phyloP scores from a whole-genome alignment of 306 rosid species.

The Cucurbita pepo region DNA sequence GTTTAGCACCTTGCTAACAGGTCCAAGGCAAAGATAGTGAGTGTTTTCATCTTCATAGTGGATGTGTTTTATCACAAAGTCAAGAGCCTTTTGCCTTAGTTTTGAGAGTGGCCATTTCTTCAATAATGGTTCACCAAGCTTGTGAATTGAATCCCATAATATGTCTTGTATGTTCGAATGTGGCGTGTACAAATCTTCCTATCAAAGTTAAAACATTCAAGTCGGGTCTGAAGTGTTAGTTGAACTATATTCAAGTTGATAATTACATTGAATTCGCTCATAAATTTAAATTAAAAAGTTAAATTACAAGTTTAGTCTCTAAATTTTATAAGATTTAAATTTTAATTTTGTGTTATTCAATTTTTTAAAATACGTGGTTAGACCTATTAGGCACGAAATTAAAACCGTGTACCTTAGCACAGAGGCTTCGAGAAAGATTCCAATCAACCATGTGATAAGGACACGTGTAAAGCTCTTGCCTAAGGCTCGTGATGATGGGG shows the following conservation, averaged over 20 bases:
- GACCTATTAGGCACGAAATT: too few relatives aligned
- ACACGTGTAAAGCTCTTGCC: conserved; percentile 38
- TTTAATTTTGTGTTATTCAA: too few relatives aligned
- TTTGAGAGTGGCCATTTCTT: conserved; percentile 45
- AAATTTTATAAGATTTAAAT: too few relatives aligned
- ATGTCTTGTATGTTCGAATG: conserved; percentile 30
- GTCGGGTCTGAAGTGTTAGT: too few relatives aligned
- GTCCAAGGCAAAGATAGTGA: conserved; percentile 51
- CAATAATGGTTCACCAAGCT: conserved; percentile 44
- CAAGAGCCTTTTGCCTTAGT: conserved; percentile 43
- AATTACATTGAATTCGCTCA: too few relatives aligned
- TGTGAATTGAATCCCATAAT: conserved; percentile 37
- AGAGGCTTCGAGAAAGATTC: conserved; percentile 27
- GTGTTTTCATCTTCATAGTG: conserved; percentile 59
- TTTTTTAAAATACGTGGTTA: too few relatives aligned
- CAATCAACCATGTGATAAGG: conserved; percentile 38
- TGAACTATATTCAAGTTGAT: too few relatives aligned
- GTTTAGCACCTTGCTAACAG: conserved; percentile 60
- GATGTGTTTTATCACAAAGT: conserved; percentile 39
- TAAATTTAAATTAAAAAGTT: too few relatives aligned
- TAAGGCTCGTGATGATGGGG: conserved; percentile 18
- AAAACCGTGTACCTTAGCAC: conserved; percentile 30
- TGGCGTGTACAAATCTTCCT: conserved; percentile 53
- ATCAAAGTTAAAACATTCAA: background rate
- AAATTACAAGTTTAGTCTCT: too few relatives aligned